Evolutionary conservation across 768 basidiomycete species (phyloP).

Genomic region (Boletellus sp.): DNA sequence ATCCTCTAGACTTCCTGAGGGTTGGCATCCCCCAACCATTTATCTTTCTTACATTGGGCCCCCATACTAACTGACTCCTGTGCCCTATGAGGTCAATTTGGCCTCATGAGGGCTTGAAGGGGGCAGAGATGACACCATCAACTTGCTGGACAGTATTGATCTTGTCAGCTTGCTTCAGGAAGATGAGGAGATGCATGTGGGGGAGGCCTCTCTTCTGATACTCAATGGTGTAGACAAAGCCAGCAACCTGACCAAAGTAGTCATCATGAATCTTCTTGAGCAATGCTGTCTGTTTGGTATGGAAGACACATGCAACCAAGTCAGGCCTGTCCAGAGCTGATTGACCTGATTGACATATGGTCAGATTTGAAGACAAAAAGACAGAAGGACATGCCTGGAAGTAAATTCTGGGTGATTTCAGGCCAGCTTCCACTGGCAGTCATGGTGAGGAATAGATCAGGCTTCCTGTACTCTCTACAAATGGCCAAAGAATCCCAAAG

Average conservation of each 20-base stretch:
- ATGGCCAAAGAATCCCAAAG: slow-evolving; percentile 49
- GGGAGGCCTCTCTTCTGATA: background rate
- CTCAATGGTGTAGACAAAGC: background rate
- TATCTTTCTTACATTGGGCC: too few species aligned
- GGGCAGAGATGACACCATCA: background rate
- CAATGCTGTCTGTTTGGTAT: background rate
- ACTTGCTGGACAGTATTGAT: background rate
- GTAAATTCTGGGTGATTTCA: slow-evolving; percentile 38
- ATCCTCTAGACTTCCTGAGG: too few species aligned
- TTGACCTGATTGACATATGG: background rate
- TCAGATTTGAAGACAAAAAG: background rate
- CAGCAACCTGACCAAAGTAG: background rate
- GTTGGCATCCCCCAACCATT: too few species aligned
- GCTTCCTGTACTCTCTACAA: slow-evolving; percentile 31
- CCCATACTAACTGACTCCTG: too few species aligned
- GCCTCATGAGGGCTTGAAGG: too few species aligned
- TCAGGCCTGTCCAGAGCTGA: background rate
- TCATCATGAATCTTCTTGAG: background rate
- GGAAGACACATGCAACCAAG: background rate
- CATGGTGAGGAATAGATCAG: slow-evolving; percentile 50
- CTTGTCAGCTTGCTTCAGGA: background rate
- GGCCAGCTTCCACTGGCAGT: slow-evolving; percentile 51
- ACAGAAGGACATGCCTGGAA: slow-evolving; percentile 24
- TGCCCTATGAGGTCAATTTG: too few species aligned
- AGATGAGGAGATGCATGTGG: background rate